Conservation (phyloP, 2,329 filamentous ascomycete species). For the Stemphylium vesicarium region DNA sequence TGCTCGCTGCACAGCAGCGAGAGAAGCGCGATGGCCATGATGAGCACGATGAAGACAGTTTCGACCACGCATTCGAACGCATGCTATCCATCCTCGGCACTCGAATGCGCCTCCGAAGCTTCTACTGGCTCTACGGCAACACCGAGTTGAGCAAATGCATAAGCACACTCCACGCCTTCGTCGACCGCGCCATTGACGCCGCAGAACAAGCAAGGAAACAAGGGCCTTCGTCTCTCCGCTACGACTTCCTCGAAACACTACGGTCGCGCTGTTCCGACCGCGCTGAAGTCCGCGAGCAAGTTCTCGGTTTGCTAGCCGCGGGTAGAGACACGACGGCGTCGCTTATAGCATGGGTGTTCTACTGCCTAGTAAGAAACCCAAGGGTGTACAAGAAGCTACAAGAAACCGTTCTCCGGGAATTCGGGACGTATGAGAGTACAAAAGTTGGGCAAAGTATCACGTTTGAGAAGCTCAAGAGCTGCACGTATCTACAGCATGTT, state of each 20-base stretch:
- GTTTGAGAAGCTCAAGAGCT: constrained; percentile 16
- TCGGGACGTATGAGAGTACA: constrained; percentile 39
- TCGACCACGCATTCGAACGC: constrained; percentile 8
- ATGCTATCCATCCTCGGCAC: constrained; percentile 7
- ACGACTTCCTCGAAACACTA: constrained; percentile 10
- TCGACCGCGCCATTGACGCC: constrained; percentile 8
- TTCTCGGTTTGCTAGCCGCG: constrained; percentile 60
- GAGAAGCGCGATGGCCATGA: background rate
- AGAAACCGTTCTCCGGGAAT: constrained; percentile 37
- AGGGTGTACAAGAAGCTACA: constrained; percentile 48
- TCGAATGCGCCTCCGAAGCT: constrained; percentile 8
- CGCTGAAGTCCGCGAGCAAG: constrained; percentile 38
- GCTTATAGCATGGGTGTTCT: constrained; percentile 54
- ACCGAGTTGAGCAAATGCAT: constrained; percentile 4
- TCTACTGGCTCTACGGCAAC: constrained; percentile 12
- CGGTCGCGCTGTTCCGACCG: constrained; percentile 5
- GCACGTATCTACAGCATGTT: constrained; percentile 25
- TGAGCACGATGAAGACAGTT: background rate
- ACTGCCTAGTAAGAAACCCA: constrained; percentile 31
- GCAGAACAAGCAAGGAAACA: constrained; percentile 5
- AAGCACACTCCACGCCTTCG: constrained; percentile 1
- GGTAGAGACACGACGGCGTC: constrained; percentile 58
- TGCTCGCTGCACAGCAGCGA: background rate
- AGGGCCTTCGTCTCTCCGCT: background rate
- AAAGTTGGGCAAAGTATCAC: constrained; percentile 2